Percentiles rank a stretch among this genome's conserved stretches.
phyloP scores from a whole-genome alignment of 352 stramenopile species.

The Blastocystis sp. region DNA sequence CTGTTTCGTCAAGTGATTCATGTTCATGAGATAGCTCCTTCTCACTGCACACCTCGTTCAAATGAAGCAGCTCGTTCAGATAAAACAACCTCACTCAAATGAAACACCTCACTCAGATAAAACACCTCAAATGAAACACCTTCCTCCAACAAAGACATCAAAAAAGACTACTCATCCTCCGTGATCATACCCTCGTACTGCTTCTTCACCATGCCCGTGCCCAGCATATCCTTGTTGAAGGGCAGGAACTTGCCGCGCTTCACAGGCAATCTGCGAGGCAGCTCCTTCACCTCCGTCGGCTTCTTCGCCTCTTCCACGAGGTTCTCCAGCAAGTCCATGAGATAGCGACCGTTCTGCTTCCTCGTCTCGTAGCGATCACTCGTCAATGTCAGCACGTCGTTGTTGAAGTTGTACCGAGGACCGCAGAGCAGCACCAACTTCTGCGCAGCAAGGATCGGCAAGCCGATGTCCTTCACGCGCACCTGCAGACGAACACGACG shows the following conservation, averaged over 20 bases:
- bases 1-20: too few species aligned
- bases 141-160: too few species aligned
- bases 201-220: slow-evolving; percentile 61
- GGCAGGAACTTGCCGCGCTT: slow-evolving; percentile 56
- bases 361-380: slow-evolving; percentile 52
- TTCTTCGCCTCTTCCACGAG: slow-evolving; percentile 72
- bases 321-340: slow-evolving; percentile 70
- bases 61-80: too few species aligned
- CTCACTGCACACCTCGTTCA: too few species aligned
- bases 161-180: slow-evolving; percentile 54
- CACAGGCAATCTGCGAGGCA: slow-evolving; percentile 18
- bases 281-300: slow-evolving; percentile 9
- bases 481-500: slow-evolving; percentile 49
- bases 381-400: slow-evolving; percentile 69
- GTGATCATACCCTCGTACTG: slow-evolving; percentile 71
- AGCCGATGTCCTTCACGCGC: slow-evolving; percentile 24
- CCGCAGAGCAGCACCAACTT: slow-evolving; percentile 68
- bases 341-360: slow-evolving; percentile 64
- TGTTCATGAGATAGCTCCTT: too few species aligned
- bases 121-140: too few species aligned
- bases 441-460: slow-evolving; percentile 49
- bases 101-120: too few species aligned
- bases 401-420: slow-evolving; percentile 74
- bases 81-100: too few species aligned
- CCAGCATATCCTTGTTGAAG: slow-evolving; percentile 58